Evolutionary conservation across 768 basidiomycete genomes (phyloP).

Genomic region (Xerocomellus amylosporus): DNA sequence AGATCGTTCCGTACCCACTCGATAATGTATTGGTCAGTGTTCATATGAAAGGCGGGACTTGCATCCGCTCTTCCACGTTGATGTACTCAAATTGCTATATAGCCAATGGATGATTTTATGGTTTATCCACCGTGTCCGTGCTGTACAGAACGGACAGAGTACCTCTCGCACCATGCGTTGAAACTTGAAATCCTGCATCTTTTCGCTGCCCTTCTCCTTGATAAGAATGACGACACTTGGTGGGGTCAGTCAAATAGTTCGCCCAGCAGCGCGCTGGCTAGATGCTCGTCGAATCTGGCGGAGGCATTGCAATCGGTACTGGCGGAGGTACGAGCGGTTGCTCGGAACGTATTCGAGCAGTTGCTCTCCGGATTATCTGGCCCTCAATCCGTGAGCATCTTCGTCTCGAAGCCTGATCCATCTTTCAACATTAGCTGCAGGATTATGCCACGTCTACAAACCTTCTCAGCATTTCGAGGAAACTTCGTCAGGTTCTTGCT

Average conservation of each 20-base stretch:
- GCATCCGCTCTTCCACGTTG: conserved; percentile 7
- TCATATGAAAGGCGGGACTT: conserved; percentile 14
- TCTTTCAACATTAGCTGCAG: conserved; percentile 18
- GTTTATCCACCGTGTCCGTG: conserved; percentile 35
- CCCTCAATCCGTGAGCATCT: conserved; percentile 25
- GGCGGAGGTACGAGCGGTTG: conserved; percentile 17
- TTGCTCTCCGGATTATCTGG: conserved; percentile 12
- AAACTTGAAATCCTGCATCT: conserved; percentile 45
- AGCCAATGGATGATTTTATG: conserved; percentile 54
- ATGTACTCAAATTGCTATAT: conserved; percentile 28
- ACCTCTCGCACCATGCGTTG: conserved; percentile 29
- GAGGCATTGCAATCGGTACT: conserved; percentile 25
- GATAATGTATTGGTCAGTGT: conserved; percentile 30
- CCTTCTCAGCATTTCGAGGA: conserved; percentile 39
- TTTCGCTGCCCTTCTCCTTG: conserved; percentile 39
- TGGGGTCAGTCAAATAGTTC: conserved; percentile 1
- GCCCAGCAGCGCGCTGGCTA: not conserved
- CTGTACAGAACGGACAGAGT: conserved; percentile 25
- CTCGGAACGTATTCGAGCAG: conserved; percentile 19
- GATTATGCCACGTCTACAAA: conserved; percentile 34
- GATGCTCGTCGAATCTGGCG: conserved; percentile 8
- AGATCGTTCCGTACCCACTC: conserved; percentile 3
- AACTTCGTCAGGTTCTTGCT: conserved; percentile 43
- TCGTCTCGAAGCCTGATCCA: not conserved
- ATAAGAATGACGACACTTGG: conserved; percentile 26